Evolutionary conservation across 164 flowering plant species (phyloP), one percentile per base, ranked within the genome.

Genomic region (Brasenia schreberi): DNA sequence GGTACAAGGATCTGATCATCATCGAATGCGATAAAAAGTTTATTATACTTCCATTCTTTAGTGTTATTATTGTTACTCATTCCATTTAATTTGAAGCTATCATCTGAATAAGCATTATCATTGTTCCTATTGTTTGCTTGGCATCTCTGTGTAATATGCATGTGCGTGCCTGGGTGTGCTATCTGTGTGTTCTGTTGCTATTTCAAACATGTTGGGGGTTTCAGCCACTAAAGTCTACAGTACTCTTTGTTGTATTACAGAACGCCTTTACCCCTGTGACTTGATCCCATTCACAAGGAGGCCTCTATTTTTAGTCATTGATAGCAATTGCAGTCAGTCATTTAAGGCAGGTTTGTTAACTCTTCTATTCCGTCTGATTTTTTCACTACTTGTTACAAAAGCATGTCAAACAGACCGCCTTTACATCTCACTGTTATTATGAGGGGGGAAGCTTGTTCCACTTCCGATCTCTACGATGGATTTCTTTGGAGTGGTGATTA

Each of bases 271-370:
- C 70, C 94, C 99, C 18, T 79, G 72, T 70, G 99, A 95, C 76
- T 72, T 95, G 64, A 69, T 89, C 70, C 99, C 99, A 62, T 94
- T 94, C 76, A 91, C 99, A 69, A 88, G 99, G 79, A 83, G 81
- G 75, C 97, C 99, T 56, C 85, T 91, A 63, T 84, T 91, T 70
- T 59, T 94, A 60, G 76, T 94, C 63, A 77, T 94, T 77, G 97
- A 94, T 74, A 85, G 97, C 72, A 95, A 89, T n/a, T 70, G 72
- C 73, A 89, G 97, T 71, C 80, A 82, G 69, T 81, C 82, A 67
- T 94, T 91, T 76, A 90, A 89, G 97, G 99, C 74, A 83, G 77
- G 87, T 73, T 73, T 70, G 68, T 68, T 62, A 61, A 45, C 53
- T 45, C 27, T 23, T 23, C 53, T 45, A 45, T 45, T 12, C 53